These are phyloP conservation scores for Stenocarpella maydis DNA, from an alignment of 2,329 filamentous ascomycete species.

Conservation along the genomic window DNA sequence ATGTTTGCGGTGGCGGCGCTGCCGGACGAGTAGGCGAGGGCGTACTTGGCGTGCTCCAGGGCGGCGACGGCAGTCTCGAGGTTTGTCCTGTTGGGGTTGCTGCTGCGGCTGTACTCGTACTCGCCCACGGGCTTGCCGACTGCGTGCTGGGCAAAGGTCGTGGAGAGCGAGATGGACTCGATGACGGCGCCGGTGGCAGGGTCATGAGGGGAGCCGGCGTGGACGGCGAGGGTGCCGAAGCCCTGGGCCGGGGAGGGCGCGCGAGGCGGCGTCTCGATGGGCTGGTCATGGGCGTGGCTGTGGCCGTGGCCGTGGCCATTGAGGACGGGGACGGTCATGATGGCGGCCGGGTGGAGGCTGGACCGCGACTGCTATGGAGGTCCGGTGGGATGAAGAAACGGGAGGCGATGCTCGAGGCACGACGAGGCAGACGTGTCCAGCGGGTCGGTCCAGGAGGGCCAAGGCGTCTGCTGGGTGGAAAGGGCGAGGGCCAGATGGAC, in stretches of 20 bases:
- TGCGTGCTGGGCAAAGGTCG: conserved; percentile 90
- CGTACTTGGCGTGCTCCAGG: conserved; percentile 90
- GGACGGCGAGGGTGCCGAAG: conserved; percentile 94
- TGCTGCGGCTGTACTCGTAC: conserved; percentile 93
- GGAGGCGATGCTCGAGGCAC: neutral
- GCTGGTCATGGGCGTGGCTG: conserved; percentile 41
- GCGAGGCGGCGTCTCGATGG: conserved; percentile 72
- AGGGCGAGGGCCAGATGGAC: neutral
- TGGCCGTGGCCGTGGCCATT: conserved; percentile 27
- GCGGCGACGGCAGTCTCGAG: conserved; percentile 92
- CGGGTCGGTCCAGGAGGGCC: neutral
- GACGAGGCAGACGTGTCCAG: neutral
- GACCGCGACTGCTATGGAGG: too few relatives aligned
- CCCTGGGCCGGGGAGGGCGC: conserved; percentile 77
- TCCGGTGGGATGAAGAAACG: neutral
- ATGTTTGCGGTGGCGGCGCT: conserved; percentile 93
- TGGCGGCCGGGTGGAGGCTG: neutral
- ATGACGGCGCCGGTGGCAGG: conserved; percentile 94
- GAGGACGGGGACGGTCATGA: conserved; percentile 28
- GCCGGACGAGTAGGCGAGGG: conserved; percentile 92
- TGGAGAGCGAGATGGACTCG: conserved; percentile 93
- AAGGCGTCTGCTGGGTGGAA: neutral
- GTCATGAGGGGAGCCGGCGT: conserved; percentile 91
- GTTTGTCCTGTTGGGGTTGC: conserved; percentile 94
- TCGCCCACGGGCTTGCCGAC: conserved; percentile 87